Base-by-base conservation (phyloP, 129 eudicot species). In the Apium graveolens region DNA sequence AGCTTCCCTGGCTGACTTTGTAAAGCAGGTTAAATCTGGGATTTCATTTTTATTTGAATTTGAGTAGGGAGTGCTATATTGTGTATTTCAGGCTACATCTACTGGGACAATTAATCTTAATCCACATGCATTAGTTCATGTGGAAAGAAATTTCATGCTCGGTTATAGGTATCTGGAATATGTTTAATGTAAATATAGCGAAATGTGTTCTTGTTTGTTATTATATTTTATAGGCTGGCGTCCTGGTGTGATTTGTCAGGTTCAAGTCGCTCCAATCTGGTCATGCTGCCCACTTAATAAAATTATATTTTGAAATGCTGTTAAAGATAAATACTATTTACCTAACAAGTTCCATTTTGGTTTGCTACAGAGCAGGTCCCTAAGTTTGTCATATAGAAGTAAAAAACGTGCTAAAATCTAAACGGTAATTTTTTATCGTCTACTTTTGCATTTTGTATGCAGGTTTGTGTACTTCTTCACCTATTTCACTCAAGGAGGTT, bases 21-120 rank as follows among this genome's bases (percentile, higher is more conserved):
- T 91, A 77, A 86, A 82, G 79, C 86, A 80, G 68, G 90, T 93
- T 20, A 93, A 85, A 88, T 84, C 83, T 65, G 97, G 97, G 78
- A 93, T 78, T 34, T 81, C 89, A 38, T 35, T 35, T 93, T 85
- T 93, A 77, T 91, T 90, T 81, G 96, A 93, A 81, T 89, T 31
- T 77, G 91, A 85, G 76, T 84, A 37, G 77, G 86, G 65, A 84
- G 37, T 1, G 79, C 81, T 93, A 24, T 83, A 75, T 83, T 96
- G 96, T 55, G 98, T 91, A 63, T 93, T 63, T 83, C 89, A 85
- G 86, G 98, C 98, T 16, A 77, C 79, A 17, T 35, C 37, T 1
- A 35, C 37, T 35, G 37, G 37, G 37, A 35, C 37, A 1, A 35
- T 35, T 1, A 35, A 35, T 35, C 37, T 35, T 35, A 35, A 3